A percentile compares a stretch with the other conserved stretches of the same genome.
Evolutionary conservation across 805 yeast species (phyloP).

Genomic region (Sungouiozyma intestinalis): DNA sequence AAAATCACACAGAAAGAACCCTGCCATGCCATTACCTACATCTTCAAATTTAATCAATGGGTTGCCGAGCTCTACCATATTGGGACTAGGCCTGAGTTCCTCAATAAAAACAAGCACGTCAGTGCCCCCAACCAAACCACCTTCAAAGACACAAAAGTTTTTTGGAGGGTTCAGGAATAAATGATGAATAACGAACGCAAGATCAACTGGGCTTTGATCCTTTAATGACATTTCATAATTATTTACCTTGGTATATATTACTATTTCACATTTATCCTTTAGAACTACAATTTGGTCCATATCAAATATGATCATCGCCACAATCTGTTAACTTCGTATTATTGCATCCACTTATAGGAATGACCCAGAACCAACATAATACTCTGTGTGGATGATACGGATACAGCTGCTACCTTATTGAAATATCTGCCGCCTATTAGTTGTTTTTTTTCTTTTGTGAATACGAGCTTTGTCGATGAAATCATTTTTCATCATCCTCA

Average conservation of each 20-base stretch:
- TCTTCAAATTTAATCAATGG: slow-evolving; percentile 28
- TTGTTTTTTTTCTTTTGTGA: too few relatives aligned
- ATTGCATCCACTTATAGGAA: too few relatives aligned
- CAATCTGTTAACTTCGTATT: too few relatives aligned
- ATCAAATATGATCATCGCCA: too few relatives aligned
- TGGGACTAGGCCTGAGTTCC: slow-evolving; percentile 10
- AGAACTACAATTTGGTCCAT: too few relatives aligned
- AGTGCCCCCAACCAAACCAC: slow-evolving; percentile 2
- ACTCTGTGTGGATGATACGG: too few relatives aligned
- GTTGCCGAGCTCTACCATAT: slow-evolving; percentile 18
- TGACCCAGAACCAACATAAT: too few relatives aligned
- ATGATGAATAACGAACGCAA: neutral
- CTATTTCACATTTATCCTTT: too few relatives aligned
- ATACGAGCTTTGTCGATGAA: too few relatives aligned
- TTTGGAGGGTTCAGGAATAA: slow-evolving; percentile 5
- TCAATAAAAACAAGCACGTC: slow-evolving; percentile 1
- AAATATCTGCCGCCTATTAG: too few relatives aligned
- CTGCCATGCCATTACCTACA: slow-evolving; percentile 20
- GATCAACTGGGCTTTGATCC: neutral
- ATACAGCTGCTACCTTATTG: too few relatives aligned
- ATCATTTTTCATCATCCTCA: slow-evolving; percentile 1
- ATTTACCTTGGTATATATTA: neutral
- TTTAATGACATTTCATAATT: neutral
- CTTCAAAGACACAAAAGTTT: neutral
- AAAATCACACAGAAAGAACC: slow-evolving; percentile 6